phyloP scores from a whole-genome alignment of 2,329 filamentous ascomycete species.

The Pestalotiopsis sp. region DNA sequence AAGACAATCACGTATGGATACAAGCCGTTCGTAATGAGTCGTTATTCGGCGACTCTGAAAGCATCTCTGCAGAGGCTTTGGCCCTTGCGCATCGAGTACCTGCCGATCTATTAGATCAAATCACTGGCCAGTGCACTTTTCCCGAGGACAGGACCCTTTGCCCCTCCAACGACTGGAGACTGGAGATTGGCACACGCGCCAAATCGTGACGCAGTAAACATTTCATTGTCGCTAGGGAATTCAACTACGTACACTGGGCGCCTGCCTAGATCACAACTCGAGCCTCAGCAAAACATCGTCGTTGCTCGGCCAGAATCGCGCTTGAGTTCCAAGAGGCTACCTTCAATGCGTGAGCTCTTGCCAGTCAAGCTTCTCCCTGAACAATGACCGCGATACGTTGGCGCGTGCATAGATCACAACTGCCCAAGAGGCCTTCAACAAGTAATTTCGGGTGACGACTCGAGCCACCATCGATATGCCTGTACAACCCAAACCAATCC shows the following conservation, averaged over 20 bases:
- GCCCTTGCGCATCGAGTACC: background rate
- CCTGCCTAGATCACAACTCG: background rate
- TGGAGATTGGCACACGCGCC: background rate
- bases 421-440: background rate
- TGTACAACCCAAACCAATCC: conserved; percentile 60
- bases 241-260: background rate
- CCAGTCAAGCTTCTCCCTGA: background rate
- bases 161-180: background rate
- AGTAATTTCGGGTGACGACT: background rate
- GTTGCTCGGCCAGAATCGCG: background rate
- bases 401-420: no score
- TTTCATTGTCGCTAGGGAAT: background rate
- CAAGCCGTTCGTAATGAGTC: background rate
- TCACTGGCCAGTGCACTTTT: background rate
- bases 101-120: background rate
- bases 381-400: background rate
- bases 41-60: background rate
- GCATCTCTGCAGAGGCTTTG: background rate
- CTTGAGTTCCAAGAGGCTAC: background rate
- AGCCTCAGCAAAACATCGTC: background rate
- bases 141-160: background rate
- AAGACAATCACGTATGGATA: no score
- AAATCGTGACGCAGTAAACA: conserved; percentile 3
- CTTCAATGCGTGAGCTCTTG: background rate
- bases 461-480: conserved; percentile 36